phyloP scores from a whole-genome alignment of 805 yeast genomes.

The Saccharomycopsis sp. region DNA sequence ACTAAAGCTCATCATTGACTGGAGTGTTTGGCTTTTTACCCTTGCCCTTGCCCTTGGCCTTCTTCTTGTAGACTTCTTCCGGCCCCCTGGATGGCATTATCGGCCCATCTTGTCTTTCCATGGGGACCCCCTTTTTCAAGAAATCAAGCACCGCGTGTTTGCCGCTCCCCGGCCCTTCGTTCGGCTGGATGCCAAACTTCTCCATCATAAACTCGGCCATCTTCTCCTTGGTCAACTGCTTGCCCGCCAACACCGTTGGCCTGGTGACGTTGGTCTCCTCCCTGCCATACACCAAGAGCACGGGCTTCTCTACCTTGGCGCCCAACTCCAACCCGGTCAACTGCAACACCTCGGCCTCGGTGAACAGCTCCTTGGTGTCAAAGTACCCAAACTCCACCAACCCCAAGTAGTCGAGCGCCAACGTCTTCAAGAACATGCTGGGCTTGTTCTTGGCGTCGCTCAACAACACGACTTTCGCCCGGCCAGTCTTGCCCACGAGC shows the following conservation, averaged over 20 bases:
- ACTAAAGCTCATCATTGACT: conserved; percentile 8
- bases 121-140: conserved; percentile 23
- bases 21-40: background rate
- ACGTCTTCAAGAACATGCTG: conserved; percentile 49
- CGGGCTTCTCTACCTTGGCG: conserved; percentile 2
- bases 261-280: conserved; percentile 23
- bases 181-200: conserved; percentile 23
- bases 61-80: conserved; percentile 1
- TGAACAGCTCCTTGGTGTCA: conserved; percentile 27
- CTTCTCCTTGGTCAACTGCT: conserved; percentile 23
- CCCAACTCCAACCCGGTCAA: conserved; percentile 6
- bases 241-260: conserved; percentile 21
- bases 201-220: conserved; percentile 24
- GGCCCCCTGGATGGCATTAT: conserved; percentile 1
- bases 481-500: conserved; percentile 17
- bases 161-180: conserved; percentile 28
- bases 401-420: conserved; percentile 63
- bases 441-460: conserved; percentile 35
- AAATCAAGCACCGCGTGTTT: conserved; percentile 22
- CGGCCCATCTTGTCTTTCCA: conserved; percentile 20
- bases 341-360: conserved; percentile 22
- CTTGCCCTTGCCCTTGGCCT: background rate
- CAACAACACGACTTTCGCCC: conserved; percentile 40
- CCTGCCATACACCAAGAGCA: conserved; percentile 7
- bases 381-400: conserved; percentile 39